Evolutionary conservation across 345 rosid genomes (phyloP).

Genomic region (Cardamine occulta): DNA sequence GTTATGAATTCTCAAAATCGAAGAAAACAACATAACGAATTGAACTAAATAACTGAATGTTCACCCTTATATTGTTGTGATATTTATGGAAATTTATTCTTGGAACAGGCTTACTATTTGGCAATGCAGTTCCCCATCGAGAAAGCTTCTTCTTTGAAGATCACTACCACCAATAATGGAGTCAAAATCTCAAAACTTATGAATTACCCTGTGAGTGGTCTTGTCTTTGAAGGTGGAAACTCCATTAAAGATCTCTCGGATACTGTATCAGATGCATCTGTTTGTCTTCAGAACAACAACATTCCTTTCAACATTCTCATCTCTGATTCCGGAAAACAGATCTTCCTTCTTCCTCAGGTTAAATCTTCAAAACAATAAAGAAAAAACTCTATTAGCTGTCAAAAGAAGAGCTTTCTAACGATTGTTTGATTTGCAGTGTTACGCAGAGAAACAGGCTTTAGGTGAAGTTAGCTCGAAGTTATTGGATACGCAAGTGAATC

Average conservation of each 20-base stretch:
- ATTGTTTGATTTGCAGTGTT: slow-evolving; percentile 58
- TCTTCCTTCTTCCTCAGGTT: slow-evolving; percentile 93
- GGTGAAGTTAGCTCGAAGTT: slow-evolving; percentile 83
- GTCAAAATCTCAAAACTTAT: slow-evolving; percentile 70
- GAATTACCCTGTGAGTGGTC: slow-evolving; percentile 86
- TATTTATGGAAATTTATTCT: background rate
- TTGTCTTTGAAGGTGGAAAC: slow-evolving; percentile 81
- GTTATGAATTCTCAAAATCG: background rate
- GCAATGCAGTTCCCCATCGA: slow-evolving; percentile 82
- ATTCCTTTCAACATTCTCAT: slow-evolving; percentile 86
- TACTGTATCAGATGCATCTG: slow-evolving; percentile 69
- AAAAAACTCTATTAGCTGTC: background rate
- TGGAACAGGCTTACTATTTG: slow-evolving; percentile 79
- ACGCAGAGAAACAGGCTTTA: slow-evolving; percentile 95
- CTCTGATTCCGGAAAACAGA: slow-evolving; percentile 73
- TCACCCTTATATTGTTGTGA: background rate
- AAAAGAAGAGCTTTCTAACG: background rate
- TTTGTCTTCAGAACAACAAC: slow-evolving; percentile 91
- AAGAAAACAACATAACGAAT: background rate
- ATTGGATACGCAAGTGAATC: slow-evolving; percentile 94
- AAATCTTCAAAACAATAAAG: background rate
- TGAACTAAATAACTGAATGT: background rate
- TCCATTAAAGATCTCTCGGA: slow-evolving; percentile 58
- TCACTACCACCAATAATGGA: slow-evolving; percentile 49
- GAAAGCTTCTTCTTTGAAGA: slow-evolving; percentile 71